Conservation (phyloP, 352 stramenopile species). For the Phytophthora fragariaefolia region DNA sequence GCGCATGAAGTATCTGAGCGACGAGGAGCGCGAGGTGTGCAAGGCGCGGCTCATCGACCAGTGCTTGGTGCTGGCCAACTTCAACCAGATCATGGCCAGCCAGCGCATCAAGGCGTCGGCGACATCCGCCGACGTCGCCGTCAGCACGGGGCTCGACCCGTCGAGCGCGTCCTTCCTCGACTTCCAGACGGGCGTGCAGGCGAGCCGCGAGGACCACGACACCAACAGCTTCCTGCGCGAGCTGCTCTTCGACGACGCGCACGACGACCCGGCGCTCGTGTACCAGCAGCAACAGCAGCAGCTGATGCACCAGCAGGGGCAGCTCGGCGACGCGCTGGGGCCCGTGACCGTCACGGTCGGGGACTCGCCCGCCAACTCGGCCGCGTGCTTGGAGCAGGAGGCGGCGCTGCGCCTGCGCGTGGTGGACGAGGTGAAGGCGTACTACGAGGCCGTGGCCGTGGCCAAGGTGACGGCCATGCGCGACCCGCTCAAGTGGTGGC, state of each 20-base stretch:
- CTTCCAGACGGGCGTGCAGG: constrained; percentile 34
- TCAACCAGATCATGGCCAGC: constrained; percentile 44
- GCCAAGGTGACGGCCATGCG: constrained; percentile 48
- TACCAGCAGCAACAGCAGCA: constrained; percentile 49
- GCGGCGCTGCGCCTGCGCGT: constrained; percentile 38
- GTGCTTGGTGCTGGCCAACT: constrained; percentile 48
- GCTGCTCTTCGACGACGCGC: constrained; percentile 53
- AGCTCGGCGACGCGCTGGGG: constrained; percentile 24
- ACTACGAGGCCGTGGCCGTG: constrained; percentile 45
- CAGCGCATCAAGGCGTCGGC: constrained; percentile 36
- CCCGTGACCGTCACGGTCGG: constrained; percentile 8
- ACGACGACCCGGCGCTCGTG: constrained; percentile 41
- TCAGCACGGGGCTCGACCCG: constrained; percentile 25
- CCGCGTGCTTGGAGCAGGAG: constrained; percentile 44
- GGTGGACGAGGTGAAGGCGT: constrained; percentile 45
- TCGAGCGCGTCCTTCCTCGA: constrained; percentile 44
- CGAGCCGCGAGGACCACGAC: constrained; percentile 53
- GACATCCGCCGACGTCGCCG: constrained; percentile 8
- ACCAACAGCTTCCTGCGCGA: constrained; percentile 56
- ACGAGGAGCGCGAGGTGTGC: constrained; percentile 50
- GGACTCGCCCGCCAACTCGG: constrained; percentile 5
- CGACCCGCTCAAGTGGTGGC: constrained; percentile 56
- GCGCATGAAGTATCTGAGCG: constrained; percentile 55
- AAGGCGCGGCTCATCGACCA: constrained; percentile 49
- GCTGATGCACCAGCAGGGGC: constrained; percentile 30